Evolutionary conservation across 2,329 filamentous ascomycete species (phyloP).

Genomic region (Xylaria sp.): DNA sequence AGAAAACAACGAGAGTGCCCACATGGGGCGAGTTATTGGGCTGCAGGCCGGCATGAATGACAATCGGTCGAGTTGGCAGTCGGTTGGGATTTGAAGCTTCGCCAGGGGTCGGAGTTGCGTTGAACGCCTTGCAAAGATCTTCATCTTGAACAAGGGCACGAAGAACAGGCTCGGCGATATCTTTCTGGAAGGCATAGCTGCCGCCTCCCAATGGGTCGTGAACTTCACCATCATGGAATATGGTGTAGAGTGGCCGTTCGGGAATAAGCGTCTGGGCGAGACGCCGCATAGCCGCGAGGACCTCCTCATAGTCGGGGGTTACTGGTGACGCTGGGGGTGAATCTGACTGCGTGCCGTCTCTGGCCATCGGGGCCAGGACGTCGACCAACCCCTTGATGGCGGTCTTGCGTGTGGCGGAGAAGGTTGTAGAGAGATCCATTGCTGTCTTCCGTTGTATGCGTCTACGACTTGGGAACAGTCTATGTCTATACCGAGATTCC

Average conservation of each 20-base stretch:
- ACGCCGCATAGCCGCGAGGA: neutral
- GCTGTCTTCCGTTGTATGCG: neutral
- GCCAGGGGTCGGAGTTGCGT: neutral
- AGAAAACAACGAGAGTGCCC: slow-evolving; percentile 5
- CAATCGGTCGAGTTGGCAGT: slow-evolving; percentile 6
- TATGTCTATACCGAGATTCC: neutral
- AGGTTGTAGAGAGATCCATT: neutral
- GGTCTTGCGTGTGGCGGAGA: neutral
- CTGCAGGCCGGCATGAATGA: slow-evolving; percentile 7
- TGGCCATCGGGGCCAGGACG: neutral
- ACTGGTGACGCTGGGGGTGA: neutral
- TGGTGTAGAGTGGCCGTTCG: neutral
- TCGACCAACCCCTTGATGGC: neutral
- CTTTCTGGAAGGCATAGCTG: slow-evolving; percentile 6
- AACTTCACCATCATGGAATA: slow-evolving; percentile 8
- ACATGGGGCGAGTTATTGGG: slow-evolving; percentile 9
- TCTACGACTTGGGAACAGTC: neutral
- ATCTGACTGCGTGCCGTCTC: neutral
- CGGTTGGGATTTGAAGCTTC: neutral
- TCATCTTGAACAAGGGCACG: slow-evolving; percentile 4
- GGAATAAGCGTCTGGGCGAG: neutral
- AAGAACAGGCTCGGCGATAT: neutral
- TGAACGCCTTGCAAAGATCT: neutral
- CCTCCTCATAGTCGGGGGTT: neutral
- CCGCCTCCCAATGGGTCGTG: slow-evolving; percentile 6